Conservation (phyloP, 768 basidiomycete species). For the Collybia sp. region DNA sequence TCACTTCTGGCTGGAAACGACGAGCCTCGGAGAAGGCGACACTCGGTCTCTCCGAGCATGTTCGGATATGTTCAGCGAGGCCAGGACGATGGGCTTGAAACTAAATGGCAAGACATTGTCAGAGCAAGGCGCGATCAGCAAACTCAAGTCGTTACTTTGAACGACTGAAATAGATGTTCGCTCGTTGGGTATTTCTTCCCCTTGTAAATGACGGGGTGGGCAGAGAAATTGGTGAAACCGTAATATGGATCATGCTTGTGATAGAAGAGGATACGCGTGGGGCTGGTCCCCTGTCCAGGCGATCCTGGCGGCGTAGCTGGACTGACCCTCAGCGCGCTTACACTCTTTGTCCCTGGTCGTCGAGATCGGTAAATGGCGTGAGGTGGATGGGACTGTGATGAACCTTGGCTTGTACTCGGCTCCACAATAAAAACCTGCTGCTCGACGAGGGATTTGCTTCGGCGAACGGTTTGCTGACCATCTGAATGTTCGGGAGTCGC, state of each 20-base stretch:
- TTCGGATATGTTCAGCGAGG: slow-evolving; percentile 67
- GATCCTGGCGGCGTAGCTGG: slow-evolving; percentile 11
- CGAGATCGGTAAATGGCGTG: too few relatives aligned
- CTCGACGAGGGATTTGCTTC: too few relatives aligned
- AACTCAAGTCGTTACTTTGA: slow-evolving; percentile 45
- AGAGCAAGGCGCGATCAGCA: not conserved
- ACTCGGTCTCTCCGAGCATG: slow-evolving; percentile 56
- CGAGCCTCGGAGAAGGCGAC: slow-evolving; percentile 66
- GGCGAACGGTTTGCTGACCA: too few relatives aligned
- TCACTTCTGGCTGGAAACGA: slow-evolving; percentile 54
- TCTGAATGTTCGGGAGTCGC: too few relatives aligned
- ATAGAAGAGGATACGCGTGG: slow-evolving; percentile 51
- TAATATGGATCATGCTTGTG: slow-evolving; percentile 61
- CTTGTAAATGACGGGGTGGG: slow-evolving; percentile 57
- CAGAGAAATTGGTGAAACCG: slow-evolving; percentile 72
- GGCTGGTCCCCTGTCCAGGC: slow-evolving; percentile 14
- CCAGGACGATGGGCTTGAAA: slow-evolving; percentile 56
- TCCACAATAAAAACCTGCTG: too few relatives aligned
- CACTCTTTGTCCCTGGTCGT: too few relatives aligned
- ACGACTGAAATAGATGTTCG: slow-evolving; percentile 74
- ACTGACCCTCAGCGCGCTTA: slow-evolving; percentile 9
- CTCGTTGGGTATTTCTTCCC: slow-evolving; percentile 69
- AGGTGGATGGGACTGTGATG: too few relatives aligned
- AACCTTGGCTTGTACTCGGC: too few relatives aligned
- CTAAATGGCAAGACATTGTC: slow-evolving; percentile 23